phyloP scores from a whole-genome alignment of 1,284 basidiomycete genomes.

The Naganishia sp. region DNA sequence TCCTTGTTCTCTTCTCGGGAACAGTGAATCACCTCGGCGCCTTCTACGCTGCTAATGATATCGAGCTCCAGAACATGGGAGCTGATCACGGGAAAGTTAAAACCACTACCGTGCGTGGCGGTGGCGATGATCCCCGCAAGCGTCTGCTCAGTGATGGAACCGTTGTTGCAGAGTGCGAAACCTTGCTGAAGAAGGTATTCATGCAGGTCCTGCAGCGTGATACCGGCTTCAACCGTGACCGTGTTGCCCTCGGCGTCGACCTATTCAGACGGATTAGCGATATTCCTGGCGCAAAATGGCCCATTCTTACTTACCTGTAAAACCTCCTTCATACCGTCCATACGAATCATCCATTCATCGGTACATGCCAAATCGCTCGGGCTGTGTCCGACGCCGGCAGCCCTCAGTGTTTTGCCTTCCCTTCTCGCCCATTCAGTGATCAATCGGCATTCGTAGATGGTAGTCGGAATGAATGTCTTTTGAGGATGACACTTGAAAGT shows the following conservation, averaged over 20 bases:
- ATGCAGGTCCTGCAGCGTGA: constrained; percentile 74
- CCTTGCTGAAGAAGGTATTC: constrained; percentile 63
- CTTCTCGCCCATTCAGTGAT: constrained; percentile 81
- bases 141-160: constrained; percentile 95
- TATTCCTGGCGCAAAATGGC: background rate
- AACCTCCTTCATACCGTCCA: constrained; percentile 67
- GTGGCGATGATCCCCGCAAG: constrained; percentile 92
- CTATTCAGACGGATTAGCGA: constrained; percentile 4
- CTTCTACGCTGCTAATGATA: constrained; percentile 57
- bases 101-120: constrained; percentile 90
- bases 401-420: constrained; percentile 70
- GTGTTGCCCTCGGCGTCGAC: constrained; percentile 63
- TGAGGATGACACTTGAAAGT: constrained; percentile 56
- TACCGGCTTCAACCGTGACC: constrained; percentile 74
- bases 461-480: constrained; percentile 73
- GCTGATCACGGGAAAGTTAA: constrained; percentile 77
- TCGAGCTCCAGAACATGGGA: constrained; percentile 74
- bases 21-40: constrained; percentile 70
- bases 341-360: constrained; percentile 76
- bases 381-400: constrained; percentile 86
- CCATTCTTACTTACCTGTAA: constrained; percentile 66
- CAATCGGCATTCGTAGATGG: constrained; percentile 69
- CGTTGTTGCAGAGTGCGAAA: constrained; percentile 87
- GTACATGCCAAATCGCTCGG: constrained; percentile 91
- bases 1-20: constrained; percentile 67